A percentile compares a stretch with the other conserved stretches of the same genome.
These are phyloP conservation scores for Vitis amurensis DNA, from an alignment of 164 flowering plant genomes.

Conservation along the genomic window DNA sequence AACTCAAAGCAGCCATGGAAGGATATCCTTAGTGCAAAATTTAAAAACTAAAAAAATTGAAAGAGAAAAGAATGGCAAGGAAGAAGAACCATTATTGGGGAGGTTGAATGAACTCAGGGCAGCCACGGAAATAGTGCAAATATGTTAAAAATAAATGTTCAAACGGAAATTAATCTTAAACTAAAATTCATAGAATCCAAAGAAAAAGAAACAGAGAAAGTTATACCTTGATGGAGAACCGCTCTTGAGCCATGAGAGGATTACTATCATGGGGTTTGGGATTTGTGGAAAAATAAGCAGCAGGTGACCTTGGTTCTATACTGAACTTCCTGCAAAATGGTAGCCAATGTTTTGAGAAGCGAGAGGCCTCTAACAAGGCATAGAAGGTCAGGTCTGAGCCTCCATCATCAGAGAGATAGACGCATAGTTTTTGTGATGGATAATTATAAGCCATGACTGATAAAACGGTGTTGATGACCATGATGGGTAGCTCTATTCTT, in stretches of 20 bases:
- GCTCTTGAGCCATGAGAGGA: background rate
- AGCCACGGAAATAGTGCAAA: too few relatives aligned
- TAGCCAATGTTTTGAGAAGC: conserved; percentile 42
- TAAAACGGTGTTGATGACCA: conserved; percentile 44
- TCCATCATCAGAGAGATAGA: conserved; percentile 51
- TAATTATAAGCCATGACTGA: conserved; percentile 46
- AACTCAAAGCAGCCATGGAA: too few relatives aligned
- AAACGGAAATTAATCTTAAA: too few relatives aligned
- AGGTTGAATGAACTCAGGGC: too few relatives aligned
- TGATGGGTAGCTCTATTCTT: conserved; percentile 33
- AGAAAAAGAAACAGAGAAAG: too few relatives aligned
- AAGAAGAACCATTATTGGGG: too few relatives aligned
- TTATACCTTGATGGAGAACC: conserved; percentile 11
- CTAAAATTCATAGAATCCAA: too few relatives aligned
- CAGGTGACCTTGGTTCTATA: conserved; percentile 42
- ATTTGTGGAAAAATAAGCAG: conserved; percentile 24
- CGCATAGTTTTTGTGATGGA: conserved; percentile 38
- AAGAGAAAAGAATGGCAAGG: too few relatives aligned
- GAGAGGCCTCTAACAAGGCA: conserved; percentile 47
- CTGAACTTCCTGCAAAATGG: conserved; percentile 45
- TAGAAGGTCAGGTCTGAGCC: conserved; percentile 43
- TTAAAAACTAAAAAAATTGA: too few relatives aligned
- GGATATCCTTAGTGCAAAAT: too few relatives aligned
- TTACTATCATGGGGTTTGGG: background rate
- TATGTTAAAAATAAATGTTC: background rate